Evolutionary conservation across 352 stramenopile genomes (phyloP), one percentile per base, ranked within the genome.

Genomic region (Pythium apleroticum): DNA sequence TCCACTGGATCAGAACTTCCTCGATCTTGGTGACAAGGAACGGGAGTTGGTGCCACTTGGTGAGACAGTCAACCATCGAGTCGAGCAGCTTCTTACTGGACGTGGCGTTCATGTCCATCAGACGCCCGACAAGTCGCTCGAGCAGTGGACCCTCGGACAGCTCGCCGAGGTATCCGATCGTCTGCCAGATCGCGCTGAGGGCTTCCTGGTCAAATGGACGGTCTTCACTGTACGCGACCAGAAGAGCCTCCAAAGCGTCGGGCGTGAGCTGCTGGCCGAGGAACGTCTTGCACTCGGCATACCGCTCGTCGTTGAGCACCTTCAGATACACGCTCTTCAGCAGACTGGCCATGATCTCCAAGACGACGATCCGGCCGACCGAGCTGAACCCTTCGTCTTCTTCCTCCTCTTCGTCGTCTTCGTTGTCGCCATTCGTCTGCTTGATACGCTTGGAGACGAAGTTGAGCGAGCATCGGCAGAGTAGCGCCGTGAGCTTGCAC

Each of bases 391-490:
- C 72, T 52, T 87, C 80, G 19, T 89, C 82, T 15, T 91, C 78
- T 4, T 89, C 81, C 0, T 86, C 77, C 9, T 80, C 72, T 2
- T 87, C 81, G 0, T 91, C 76, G 4, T 88, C 77, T 4, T 89
- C 82, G 4, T 86, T 80, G 0, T 72, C 63, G 4, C 77, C 71
- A 6, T 88, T 75, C 0, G 68, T 48, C 9, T 68, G 58, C 30
- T 85, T 90, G 39, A 90, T 66, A 30, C 80, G 73, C 57, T 77
- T 80, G 10, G 80, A 90, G 10, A 93, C 80, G 57, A 93, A 91
- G 68, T 91, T 92, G 22, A 91, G 59, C 3, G 82, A 89, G 57
- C 85, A 92, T 3, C 82, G 84, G 55, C 91, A 77, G 30, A 96
- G 61, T 4, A 96, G 69, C 0, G 85, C 87, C 5, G 80, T 72